Evolutionary conservation across 2,329 filamentous ascomycete genomes (phyloP), one percentile per base, ranked within the genome.

Genomic region (Hymenoscyphus albidus): DNA sequence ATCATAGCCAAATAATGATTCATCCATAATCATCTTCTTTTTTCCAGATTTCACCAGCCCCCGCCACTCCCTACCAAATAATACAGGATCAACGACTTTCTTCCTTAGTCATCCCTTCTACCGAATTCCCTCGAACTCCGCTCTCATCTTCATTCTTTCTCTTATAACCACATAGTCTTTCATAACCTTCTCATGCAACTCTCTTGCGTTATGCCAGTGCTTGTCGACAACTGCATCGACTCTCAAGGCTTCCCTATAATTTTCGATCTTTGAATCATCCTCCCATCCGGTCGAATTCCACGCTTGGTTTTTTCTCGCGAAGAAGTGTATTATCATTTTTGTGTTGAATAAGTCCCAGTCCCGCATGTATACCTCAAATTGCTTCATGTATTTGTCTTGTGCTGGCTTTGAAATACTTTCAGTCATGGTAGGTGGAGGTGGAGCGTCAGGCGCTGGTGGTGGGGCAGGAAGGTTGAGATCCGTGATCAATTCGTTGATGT

Each of bases 181-280:
- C 64, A 92, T 77, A 10, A 82, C 82, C 64, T 80, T 75, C 64
- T 84, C 81, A 72, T 93, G 89, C 65, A 81, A 81, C 55, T 85
- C 82, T 66, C 83, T 85, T 7, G 85, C 85, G 9, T 81, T 75
- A 38, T 77, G 77, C 88, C 89, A 92, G 63, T 83, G 81, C 71
- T 80, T 80, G 63, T 87, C 80, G 5, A 91, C 84, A 58, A 80
- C 78, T 68, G 86, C 82, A 72, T 93, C 90, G 75, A 91, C 85
- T 68, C 84, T 82, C 63, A 89, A 76, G 73, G 84, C 85, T 44
- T 77, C 78, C 64, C 85, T 74, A 73, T 92, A 92, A 63, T 83
- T 81, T 16, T 79, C 74, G 31, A 88, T 80, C 0, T 83, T 85
- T 1, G 70, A 68, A 48, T 65, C 56, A 27, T 68, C 82, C 77